These are phyloP conservation scores for Cladosporium sp. DNA, from an alignment of 2,329 filamentous ascomycete species.

Conservation along the genomic window DNA sequence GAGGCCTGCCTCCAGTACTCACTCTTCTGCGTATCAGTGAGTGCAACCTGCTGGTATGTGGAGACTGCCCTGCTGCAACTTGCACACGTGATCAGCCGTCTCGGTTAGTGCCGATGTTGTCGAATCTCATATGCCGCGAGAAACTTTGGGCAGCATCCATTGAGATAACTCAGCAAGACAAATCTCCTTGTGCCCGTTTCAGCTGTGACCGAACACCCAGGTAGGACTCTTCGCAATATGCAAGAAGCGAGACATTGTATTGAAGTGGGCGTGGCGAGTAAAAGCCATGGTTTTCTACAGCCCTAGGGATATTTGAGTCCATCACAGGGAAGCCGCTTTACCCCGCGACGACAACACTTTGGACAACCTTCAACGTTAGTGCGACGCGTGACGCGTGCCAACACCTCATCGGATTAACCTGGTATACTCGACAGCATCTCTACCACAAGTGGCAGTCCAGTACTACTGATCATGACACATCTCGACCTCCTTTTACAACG, in stretches of 20 bases:
- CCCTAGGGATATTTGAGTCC: background rate
- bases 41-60: background rate
- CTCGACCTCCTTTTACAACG: constrained; percentile 80
- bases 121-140: background rate
- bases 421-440: background rate
- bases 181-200: background rate
- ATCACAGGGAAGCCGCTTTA: background rate
- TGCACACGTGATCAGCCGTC: background rate
- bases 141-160: background rate
- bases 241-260: background rate
- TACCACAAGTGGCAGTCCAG: background rate
- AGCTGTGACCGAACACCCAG: too few relatives aligned
- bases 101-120: background rate
- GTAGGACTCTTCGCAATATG: background rate
- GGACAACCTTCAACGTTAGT: background rate
- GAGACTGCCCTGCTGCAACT: background rate
- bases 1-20: constrained; percentile 9
- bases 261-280: background rate
- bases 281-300: background rate
- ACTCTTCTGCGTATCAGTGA: constrained; percentile 18
- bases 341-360: background rate
- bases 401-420: background rate
- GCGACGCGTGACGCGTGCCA: constrained; percentile 2
- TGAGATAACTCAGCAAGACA: background rate
- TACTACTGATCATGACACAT: constrained; percentile 31